Base-by-base conservation (phyloP, 164 flowering plant genomes). In the Vitis amurensis region DNA sequence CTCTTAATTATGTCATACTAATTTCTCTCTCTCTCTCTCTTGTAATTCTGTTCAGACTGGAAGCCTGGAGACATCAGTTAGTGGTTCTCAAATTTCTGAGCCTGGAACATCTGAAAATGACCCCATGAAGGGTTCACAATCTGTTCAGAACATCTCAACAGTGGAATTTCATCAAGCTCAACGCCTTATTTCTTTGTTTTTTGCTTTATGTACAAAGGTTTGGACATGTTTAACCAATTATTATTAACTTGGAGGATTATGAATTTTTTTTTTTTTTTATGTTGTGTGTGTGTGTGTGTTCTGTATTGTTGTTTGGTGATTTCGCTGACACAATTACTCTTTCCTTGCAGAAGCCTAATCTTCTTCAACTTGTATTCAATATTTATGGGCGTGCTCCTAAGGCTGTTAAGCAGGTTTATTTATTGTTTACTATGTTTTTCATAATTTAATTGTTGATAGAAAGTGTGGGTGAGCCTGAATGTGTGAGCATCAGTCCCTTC, bases 121-220 rank as follows among this genome's bases (percentile, higher is more conserved):
- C 47, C 67, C 79, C 15, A 29, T 27, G 17, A 89, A 69, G 71
- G 85, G 66, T 50, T 69, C 50, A 50, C 80, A 80, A 70, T 55
- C 76, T 1, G 68, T 53, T 16, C 79, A 75, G 55, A 77, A 63
- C 71, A 75, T 51, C 76, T 73, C 86, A 51, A 31, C 68, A 13
- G 47, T 87, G 64, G 79, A 90, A 48, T 58, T 83, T 68, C 72
- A 88, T 68, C 88, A 87, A 74, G 95, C 96, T 75, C 94, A 91
- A 70, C 78, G 87, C 58, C 79, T 69, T 53, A 85, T 88, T 71
- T 93, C 99, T 23, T 82, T 96, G 61, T 92, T 80, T 88, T 96
- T 96, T 83, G 93, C 99, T 69, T 79, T 96, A 69, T 93, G 98
- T 71, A 85, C 88, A 63, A 89, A 96, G 99, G 99, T 96, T 19